phyloP scores from a whole-genome alignment of 2,329 filamentous ascomycete species.

The Metarhizium robertsii region DNA sequence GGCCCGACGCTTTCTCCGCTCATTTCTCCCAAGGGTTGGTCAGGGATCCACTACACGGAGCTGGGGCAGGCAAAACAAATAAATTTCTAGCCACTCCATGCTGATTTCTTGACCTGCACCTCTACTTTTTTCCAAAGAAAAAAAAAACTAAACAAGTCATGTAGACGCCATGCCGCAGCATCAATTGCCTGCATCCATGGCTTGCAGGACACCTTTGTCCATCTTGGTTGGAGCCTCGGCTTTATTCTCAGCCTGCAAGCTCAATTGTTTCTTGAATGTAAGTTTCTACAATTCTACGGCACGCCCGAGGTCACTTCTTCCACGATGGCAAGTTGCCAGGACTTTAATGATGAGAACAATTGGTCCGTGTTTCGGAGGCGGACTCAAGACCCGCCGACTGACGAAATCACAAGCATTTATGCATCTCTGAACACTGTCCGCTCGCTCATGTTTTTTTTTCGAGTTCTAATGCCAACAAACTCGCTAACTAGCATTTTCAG shows the following conservation, averaged over 20 bases:
- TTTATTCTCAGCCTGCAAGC: neutral
- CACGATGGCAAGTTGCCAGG: neutral
- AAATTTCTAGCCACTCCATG: neutral
- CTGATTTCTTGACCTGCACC: neutral
- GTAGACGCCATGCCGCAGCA: neutral
- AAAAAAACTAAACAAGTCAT: neutral
- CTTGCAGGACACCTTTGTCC: neutral
- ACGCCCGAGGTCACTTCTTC: neutral
- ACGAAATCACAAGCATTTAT: slow-evolving; percentile 65
- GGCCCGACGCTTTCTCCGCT: slow-evolving; percentile 13
- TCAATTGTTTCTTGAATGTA: neutral
- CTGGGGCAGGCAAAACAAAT: neutral
- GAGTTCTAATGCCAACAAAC: neutral
- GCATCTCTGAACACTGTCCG: slow-evolving; percentile 57
- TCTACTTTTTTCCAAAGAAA: no score
- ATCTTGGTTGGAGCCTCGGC: neutral
- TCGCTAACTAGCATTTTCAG: neutral
- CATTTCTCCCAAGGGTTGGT: neutral
- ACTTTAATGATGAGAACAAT: slow-evolving; percentile 63
- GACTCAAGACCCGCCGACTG: slow-evolving; percentile 84
- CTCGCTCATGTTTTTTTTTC: neutral
- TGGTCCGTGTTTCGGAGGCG: slow-evolving; percentile 94
- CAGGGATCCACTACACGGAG: neutral
- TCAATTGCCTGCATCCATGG: neutral
- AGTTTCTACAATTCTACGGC: neutral